A percentile compares a stretch with the other conserved stretches of the same genome.
Conservation (phyloP, 352 stramenopile species). For the Aphanomyces invadans region DNA sequence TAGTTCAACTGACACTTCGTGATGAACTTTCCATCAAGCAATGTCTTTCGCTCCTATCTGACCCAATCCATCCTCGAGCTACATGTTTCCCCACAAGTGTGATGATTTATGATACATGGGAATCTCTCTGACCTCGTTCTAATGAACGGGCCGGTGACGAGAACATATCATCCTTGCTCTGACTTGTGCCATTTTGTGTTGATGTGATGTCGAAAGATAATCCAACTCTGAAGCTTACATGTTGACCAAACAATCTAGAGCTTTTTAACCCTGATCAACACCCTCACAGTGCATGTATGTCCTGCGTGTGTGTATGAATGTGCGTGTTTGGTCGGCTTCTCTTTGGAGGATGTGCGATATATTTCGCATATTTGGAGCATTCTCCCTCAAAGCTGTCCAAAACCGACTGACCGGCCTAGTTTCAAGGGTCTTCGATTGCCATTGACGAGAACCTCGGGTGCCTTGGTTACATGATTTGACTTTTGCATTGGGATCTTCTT, state of each 20-base stretch:
- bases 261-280: slow-evolving; percentile 83
- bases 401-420: slow-evolving; percentile 21
- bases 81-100: slow-evolving; percentile 35
- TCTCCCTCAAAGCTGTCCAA: slow-evolving; percentile 19
- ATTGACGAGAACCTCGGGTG: slow-evolving; percentile 23
- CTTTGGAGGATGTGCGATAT: slow-evolving; percentile 22
- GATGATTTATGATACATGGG: slow-evolving; percentile 75
- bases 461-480: slow-evolving; percentile 21
- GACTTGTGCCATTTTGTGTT: slow-evolving; percentile 42
- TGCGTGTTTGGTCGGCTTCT: slow-evolving; percentile 22
- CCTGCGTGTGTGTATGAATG: slow-evolving; percentile 24
- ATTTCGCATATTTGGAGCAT: slow-evolving; percentile 21
- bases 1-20: slow-evolving; percentile 80
- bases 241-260: slow-evolving; percentile 61
- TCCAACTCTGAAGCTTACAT: slow-evolving; percentile 79
- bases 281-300: slow-evolving; percentile 13
- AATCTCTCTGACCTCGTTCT: slow-evolving; percentile 64
- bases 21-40: slow-evolving; percentile 56
- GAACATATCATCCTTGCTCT: slow-evolving; percentile 71
- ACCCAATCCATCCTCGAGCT: slow-evolving; percentile 31
- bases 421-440: slow-evolving; percentile 20
- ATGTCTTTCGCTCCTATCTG: slow-evolving; percentile 84
- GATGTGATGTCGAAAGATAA: slow-evolving; percentile 70
- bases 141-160: slow-evolving; percentile 42
- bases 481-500: slow-evolving; percentile 14